Conservation (phyloP, 2,329 filamentous ascomycete genomes). For the Aulographum hederae region DNA sequence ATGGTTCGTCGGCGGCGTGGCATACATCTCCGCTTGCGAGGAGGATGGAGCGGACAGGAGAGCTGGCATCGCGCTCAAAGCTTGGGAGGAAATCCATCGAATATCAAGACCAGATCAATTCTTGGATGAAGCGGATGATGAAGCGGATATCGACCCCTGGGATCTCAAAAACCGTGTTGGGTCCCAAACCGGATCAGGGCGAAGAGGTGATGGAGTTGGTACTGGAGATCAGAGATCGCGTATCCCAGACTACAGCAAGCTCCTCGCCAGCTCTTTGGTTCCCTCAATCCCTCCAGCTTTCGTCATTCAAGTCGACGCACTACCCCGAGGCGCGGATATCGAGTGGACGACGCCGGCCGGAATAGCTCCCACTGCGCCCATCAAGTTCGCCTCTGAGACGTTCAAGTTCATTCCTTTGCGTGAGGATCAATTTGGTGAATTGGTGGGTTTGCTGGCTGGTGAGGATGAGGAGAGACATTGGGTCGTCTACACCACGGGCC, state of each 20-base stretch:
- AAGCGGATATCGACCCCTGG: constrained; percentile 45
- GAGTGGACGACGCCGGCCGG: constrained; percentile 91
- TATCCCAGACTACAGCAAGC: constrained; percentile 18
- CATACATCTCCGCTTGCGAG: constrained; percentile 40
- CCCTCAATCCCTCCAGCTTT: constrained; percentile 44
- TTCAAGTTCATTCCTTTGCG: too few species aligned
- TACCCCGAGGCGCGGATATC: constrained; percentile 56
- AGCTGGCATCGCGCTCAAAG: constrained; percentile 19
- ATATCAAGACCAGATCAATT: constrained; percentile 15
- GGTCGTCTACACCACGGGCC: too few species aligned
- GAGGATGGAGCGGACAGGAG: constrained; percentile 8
- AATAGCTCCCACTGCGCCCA: too few species aligned
- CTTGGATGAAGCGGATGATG: constrained; percentile 29
- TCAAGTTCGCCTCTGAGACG: too few species aligned
- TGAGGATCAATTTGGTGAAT: too few species aligned
- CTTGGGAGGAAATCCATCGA: constrained; percentile 24
- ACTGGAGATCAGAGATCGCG: constrained; percentile 15
- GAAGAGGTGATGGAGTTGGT: too few species aligned
- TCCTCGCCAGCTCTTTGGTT: constrained; percentile 5
- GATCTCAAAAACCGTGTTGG: constrained; percentile 30
- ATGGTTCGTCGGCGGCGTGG: constrained; percentile 60
- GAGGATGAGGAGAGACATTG: too few species aligned
- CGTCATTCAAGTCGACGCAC: constrained; percentile 53
- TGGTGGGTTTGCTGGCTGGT: too few species aligned
- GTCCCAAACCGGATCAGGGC: constrained; percentile 4